Evolutionary conservation across 2,329 filamentous ascomycete genomes (phyloP).

Genomic region (Trichoderma sp.): DNA sequence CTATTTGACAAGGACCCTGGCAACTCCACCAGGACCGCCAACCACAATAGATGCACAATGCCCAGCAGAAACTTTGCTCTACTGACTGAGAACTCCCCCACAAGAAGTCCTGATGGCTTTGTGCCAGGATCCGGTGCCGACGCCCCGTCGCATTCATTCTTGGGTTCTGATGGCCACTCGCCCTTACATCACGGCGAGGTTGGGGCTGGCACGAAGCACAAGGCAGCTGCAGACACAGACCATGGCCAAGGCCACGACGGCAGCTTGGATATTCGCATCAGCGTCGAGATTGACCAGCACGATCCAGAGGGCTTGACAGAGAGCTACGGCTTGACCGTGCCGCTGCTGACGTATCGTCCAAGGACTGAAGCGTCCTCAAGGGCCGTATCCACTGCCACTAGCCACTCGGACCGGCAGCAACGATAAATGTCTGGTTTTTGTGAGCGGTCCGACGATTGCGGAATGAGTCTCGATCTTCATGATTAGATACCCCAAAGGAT

Average conservation of each 20-base stretch:
- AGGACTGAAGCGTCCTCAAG: constrained; percentile 33
- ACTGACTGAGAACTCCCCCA: constrained; percentile 82
- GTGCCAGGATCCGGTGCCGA: constrained; percentile 32
- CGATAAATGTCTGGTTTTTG: background rate
- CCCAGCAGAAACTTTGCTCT: constrained; percentile 92
- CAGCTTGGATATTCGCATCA: constrained; percentile 78
- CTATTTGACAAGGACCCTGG: constrained; percentile 92
- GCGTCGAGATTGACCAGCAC: constrained; percentile 84
- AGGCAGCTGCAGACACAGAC: constrained; percentile 64
- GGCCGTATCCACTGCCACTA: constrained; percentile 28
- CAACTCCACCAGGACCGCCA: constrained; percentile 70
- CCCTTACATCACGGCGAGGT: constrained; percentile 77
- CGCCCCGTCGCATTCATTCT: constrained; percentile 40
- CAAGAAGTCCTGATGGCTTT: constrained; percentile 38
- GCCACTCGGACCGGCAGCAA: constrained; percentile 2
- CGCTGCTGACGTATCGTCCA: constrained; percentile 57
- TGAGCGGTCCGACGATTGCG: background rate
- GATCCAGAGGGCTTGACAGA: constrained; percentile 79
- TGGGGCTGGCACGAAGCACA: constrained; percentile 77
- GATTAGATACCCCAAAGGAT: constrained; percentile 5
- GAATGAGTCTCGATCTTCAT: background rate
- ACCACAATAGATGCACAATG: constrained; percentile 84
- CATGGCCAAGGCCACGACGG: constrained; percentile 61
- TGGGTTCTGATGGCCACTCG: constrained; percentile 66
- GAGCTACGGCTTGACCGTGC: constrained; percentile 85